These are phyloP conservation scores for Ulmus americana DNA, from an alignment of 331 rosid species.

Conservation along the genomic window DNA sequence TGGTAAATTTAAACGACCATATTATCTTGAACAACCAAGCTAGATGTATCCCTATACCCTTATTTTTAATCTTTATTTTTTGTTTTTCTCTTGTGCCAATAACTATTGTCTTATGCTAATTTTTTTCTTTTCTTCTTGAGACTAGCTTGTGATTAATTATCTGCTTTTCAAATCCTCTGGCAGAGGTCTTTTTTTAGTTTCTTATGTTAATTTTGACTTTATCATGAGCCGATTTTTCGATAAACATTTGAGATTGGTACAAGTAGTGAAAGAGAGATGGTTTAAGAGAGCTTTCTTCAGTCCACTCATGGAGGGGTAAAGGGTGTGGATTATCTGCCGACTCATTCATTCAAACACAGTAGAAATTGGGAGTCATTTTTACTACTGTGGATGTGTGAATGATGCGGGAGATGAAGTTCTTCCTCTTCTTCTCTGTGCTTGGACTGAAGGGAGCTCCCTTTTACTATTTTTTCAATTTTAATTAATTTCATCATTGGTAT, in stretches of 20 bases:
- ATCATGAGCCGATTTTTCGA: too few species aligned
- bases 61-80: too few species aligned
- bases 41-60: too few species aligned
- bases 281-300: constrained; percentile 84
- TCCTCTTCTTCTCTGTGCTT: constrained; percentile 66
- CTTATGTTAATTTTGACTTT: too few species aligned
- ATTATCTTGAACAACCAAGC: too few species aligned
- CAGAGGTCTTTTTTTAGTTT: too few species aligned
- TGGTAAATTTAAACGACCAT: too few species aligned
- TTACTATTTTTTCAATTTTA: constrained; percentile 17
- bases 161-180: too few species aligned
- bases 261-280: constrained; percentile 19
- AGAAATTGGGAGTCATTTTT: constrained; percentile 16
- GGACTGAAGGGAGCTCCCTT: constrained; percentile 99
- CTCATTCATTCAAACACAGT: constrained; percentile 90
- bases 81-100: neutral
- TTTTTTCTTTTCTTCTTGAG: neutral
- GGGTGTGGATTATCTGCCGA: constrained; percentile 77
- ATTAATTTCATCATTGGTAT: neutral
- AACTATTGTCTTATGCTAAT: neutral
- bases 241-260: too few species aligned
- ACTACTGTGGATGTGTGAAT: constrained; percentile 80
- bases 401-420: constrained; percentile 77
- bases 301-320: constrained; percentile 74
- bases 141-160: too few species aligned